phyloP scores from a whole-genome alignment of 1,284 basidiomycete species.

The Trichosporon sp. region DNA sequence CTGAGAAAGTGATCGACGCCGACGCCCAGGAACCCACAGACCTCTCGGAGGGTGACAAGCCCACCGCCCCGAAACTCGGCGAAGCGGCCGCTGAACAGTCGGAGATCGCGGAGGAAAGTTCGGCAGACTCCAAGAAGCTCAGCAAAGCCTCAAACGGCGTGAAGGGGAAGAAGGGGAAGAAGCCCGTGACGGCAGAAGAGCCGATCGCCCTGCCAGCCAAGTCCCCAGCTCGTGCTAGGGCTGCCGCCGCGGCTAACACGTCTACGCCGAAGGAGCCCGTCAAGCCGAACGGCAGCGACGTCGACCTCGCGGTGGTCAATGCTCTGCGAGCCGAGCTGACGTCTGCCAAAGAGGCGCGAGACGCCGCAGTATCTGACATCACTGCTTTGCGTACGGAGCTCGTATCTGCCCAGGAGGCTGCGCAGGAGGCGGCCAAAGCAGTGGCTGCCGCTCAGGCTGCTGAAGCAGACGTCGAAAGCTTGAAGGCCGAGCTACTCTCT shows the following conservation, averaged over 20 bases:
- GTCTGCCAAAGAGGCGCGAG: neutral
- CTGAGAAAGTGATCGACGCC: neutral
- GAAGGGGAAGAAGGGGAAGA: neutral
- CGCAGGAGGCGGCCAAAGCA: slow-evolving; percentile 1
- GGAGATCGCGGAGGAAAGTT: neutral
- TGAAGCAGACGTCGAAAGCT: neutral
- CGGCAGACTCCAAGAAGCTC: neutral
- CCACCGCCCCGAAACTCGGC: neutral
- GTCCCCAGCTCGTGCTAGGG: neutral
- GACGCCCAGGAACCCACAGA: slow-evolving; percentile 1
- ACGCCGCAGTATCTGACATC: neutral
- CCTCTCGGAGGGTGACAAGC: neutral
- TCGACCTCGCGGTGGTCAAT: neutral
- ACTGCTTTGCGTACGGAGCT: neutral
- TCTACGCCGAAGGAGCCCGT: neutral
- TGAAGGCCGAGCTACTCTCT: neutral
- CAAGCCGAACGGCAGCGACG: neutral
- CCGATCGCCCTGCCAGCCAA: neutral
- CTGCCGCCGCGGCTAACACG: neutral
- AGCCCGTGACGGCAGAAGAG: neutral
- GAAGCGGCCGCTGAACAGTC: neutral
- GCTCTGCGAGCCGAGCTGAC: neutral
- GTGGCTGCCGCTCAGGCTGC: neutral
- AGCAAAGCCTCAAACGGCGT: neutral
- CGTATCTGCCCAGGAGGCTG: neutral